A percentile compares a stretch with the other conserved stretches of the same genome.
Evolutionary conservation across 495 filamentous ascomycete species (phyloP).

Genomic region (Platismatia glauca): DNA sequence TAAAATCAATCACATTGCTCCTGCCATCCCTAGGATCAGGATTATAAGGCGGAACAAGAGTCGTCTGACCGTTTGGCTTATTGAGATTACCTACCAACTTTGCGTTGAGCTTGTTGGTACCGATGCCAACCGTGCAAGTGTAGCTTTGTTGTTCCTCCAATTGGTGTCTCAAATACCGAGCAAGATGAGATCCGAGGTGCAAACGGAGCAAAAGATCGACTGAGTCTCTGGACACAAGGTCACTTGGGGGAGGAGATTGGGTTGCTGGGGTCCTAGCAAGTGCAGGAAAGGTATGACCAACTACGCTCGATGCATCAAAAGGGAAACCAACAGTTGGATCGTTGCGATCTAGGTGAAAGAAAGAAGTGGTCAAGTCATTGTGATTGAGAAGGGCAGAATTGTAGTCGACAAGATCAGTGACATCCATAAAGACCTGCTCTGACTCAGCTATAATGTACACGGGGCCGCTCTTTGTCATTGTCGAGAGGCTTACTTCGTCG

Average conservation of each 20-base stretch:
- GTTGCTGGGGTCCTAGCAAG: conserved; percentile 18
- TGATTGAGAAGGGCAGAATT: conserved; percentile 63
- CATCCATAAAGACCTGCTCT: conserved; percentile 57
- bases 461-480: background rate
- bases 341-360: conserved; percentile 64
- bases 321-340: conserved; percentile 74
- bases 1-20: conserved; percentile 52
- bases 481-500: conserved; percentile 53
- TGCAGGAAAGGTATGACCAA: conserved; percentile 50
- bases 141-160: conserved; percentile 75
- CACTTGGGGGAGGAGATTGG: background rate
- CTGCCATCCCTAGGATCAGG: conserved; percentile 16
- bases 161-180: conserved; percentile 55
- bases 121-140: conserved; percentile 78
- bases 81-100: conserved; percentile 79
- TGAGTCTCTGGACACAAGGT: conserved; percentile 5
- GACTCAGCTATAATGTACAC: conserved; percentile 12
- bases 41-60: conserved; percentile 58
- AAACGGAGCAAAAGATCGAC: conserved; percentile 43
- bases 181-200: conserved; percentile 65
- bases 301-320: conserved; percentile 58
- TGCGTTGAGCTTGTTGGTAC: conserved; percentile 73
- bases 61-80: conserved; percentile 81
- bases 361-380: conserved; percentile 55
- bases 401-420: conserved; percentile 75